These are phyloP conservation scores for Deinandra increscens DNA, from an alignment of 129 eudicot species.

Conservation along the genomic window DNA sequence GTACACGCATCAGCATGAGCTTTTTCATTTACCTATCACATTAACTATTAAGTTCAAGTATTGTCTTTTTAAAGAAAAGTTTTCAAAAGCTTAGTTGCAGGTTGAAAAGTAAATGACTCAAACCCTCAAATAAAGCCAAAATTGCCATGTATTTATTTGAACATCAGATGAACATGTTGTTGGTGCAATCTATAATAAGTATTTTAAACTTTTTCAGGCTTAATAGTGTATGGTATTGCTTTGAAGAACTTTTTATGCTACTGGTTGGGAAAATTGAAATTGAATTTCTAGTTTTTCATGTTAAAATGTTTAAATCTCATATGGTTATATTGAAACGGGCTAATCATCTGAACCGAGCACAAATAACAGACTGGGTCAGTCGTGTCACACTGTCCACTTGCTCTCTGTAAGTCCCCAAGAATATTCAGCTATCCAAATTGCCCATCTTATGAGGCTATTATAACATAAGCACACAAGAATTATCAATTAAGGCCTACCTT, in stretches of 20 bases:
- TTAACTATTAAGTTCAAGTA: background rate
- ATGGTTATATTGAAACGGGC: background rate
- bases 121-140: no score
- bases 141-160: no score
- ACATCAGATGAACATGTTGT: background rate
- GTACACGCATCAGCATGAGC: no score
- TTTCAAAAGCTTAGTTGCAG: no score
- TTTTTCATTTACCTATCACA: background rate
- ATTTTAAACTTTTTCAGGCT: background rate
- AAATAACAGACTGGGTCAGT: background rate
- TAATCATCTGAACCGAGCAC: background rate
- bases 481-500: no score
- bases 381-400: no score
- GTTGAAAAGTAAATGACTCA: no score
- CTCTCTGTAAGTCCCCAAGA: no score
- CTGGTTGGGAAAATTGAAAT: background rate
- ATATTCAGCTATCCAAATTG: no score
- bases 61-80: background rate
- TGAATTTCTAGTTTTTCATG: background rate
- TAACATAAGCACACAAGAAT: no score
- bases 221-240: background rate
- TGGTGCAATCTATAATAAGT: no score
- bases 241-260: background rate
- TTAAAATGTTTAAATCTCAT: background rate
- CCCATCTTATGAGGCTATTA: no score